Conservation (phyloP, 2,329 filamentous ascomycete genomes). For the Bipolaris zeicola region DNA sequence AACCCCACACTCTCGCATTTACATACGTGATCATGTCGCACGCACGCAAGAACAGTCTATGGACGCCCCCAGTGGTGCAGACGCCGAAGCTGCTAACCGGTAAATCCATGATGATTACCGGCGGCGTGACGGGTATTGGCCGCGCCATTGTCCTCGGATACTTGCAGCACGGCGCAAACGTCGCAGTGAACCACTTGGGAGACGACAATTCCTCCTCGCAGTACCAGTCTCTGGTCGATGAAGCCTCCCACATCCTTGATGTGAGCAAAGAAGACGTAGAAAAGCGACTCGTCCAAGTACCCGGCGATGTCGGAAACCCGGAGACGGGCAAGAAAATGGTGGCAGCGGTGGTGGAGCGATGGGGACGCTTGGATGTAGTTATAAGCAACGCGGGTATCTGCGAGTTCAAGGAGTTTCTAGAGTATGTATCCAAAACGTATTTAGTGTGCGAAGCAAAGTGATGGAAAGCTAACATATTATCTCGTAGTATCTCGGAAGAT, state of each 20-base stretch:
- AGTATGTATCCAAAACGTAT: slow-evolving; percentile 52
- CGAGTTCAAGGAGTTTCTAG: slow-evolving; percentile 84
- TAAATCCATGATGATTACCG: slow-evolving; percentile 86
- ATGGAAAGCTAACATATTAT: not conserved
- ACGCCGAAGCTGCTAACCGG: slow-evolving; percentile 62
- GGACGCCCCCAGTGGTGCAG: slow-evolving; percentile 14
- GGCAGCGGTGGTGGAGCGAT: slow-evolving; percentile 65
- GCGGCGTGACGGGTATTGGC: slow-evolving; percentile 85
- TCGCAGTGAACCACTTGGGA: slow-evolving; percentile 80
- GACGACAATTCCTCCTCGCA: slow-evolving; percentile 55
- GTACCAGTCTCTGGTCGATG: slow-evolving; percentile 55
- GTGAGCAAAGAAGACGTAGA: slow-evolving; percentile 39
- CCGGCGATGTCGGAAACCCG: slow-evolving; percentile 78
- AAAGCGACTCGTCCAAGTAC: slow-evolving; percentile 64
- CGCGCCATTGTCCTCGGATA: slow-evolving; percentile 83
- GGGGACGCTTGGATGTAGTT: slow-evolving; percentile 67
- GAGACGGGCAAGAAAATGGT: slow-evolving; percentile 74
- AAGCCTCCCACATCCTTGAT: slow-evolving; percentile 36
- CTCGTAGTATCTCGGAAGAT: slow-evolving; percentile 64
- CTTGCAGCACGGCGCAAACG: slow-evolving; percentile 75
- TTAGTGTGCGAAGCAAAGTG: not conserved
- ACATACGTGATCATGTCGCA: slow-evolving; percentile 8
- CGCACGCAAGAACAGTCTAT: slow-evolving; percentile 19
- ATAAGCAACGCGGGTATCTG: slow-evolving; percentile 90
- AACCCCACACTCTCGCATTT: slow-evolving; percentile 8